phyloP scores from a whole-genome alignment of 805 yeast species.

The Candida qinlingensis region DNA sequence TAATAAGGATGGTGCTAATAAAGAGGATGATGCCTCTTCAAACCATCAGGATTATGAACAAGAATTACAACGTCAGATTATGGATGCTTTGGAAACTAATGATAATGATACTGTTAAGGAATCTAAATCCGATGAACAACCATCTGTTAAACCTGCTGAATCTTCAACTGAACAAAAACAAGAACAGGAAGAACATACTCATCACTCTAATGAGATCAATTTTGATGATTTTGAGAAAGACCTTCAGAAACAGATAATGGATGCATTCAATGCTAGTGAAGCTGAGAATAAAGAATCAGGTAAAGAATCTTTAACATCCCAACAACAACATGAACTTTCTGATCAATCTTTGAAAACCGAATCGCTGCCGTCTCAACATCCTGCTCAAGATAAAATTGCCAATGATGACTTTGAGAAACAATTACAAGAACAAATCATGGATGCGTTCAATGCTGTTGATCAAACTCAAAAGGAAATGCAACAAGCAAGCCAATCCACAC shows the following conservation, averaged over 20 bases:
- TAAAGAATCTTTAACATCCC: background rate
- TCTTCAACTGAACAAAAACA: background rate
- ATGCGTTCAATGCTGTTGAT: constrained; percentile 19
- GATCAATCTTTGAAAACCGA: background rate
- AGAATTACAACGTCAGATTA: constrained; percentile 16
- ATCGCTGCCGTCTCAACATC: no score
- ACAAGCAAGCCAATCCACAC: background rate
- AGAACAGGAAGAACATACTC: background rate
- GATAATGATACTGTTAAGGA: background rate
- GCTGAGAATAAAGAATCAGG: background rate
- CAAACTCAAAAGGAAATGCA: constrained; percentile 7
- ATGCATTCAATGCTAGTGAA: constrained; percentile 14
- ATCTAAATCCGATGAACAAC: background rate
- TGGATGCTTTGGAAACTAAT: constrained; percentile 13
- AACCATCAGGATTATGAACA: constrained; percentile 7
- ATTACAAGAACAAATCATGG: constrained; percentile 21
- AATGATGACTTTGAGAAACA: constrained; percentile 18
- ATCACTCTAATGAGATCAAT: background rate
- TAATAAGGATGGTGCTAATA: background rate
- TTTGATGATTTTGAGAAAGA: constrained; percentile 17
- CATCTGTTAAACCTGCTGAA: no score
- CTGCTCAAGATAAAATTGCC: background rate
- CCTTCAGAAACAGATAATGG: constrained; percentile 21
- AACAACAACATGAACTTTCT: background rate
- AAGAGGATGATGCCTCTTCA: background rate